A percentile compares a stretch with the other conserved stretches of the same genome.
Conservation (phyloP, 176 grass and related monocot species). For the Luzula sylvatica region DNA sequence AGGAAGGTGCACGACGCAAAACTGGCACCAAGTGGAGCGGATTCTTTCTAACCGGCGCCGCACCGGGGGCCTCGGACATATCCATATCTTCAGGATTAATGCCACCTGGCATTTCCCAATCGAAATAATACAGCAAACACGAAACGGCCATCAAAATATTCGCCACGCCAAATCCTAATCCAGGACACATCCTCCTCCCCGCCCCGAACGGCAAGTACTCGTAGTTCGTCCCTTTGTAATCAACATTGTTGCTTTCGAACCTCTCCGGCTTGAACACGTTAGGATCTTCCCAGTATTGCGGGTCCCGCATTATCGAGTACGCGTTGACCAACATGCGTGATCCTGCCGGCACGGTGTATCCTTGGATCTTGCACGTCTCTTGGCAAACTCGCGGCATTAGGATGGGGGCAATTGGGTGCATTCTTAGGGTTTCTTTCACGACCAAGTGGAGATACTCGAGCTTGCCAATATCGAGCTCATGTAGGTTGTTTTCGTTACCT, state of each 20-base stretch:
- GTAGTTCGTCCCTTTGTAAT: constrained; percentile 6
- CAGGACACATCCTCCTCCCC: constrained; percentile 17
- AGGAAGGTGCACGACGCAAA: background rate
- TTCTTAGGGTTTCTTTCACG: constrained; percentile 16
- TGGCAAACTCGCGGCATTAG: background rate
- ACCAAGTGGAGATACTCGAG: constrained; percentile 3
- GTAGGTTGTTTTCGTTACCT: background rate
- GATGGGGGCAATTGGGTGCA: constrained; percentile 4
- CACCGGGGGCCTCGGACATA: constrained; percentile 1
- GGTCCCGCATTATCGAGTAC: constrained; percentile 1
- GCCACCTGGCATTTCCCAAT: constrained; percentile 13
- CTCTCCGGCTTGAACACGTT: background rate
- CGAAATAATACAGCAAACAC: constrained; percentile 2
- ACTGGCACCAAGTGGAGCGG: constrained; percentile 1
- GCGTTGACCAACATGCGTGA: constrained; percentile 1
- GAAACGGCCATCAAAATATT: background rate
- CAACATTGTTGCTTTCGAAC: background rate
- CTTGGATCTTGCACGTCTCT: constrained; percentile 6
- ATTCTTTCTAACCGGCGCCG: background rate
- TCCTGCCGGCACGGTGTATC: background rate
- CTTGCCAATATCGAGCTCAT: background rate
- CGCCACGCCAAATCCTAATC: background rate
- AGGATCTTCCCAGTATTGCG: background rate
- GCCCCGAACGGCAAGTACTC: constrained; percentile 17
- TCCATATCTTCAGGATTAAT: background rate